These are phyloP conservation scores for Tylopilus sp. DNA, from an alignment of 768 basidiomycete species.

Conservation along the genomic window DNA sequence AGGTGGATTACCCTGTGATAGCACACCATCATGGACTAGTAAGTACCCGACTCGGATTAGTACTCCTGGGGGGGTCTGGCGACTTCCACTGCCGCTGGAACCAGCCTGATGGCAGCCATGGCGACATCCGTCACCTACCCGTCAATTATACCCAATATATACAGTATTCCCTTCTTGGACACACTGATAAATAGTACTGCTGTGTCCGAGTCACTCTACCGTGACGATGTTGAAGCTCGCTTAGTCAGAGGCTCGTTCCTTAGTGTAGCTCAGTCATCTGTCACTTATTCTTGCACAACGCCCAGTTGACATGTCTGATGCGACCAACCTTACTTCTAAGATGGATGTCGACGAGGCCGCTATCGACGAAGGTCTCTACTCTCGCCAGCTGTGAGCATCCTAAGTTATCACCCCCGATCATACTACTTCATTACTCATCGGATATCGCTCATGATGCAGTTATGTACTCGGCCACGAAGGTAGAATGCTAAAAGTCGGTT, in stretches of 20 bases:
- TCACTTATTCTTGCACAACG: conserved; percentile 1
- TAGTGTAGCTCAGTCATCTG: neutral
- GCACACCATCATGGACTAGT: too few species aligned
- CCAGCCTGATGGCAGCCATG: too few species aligned
- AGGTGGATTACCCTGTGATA: too few species aligned
- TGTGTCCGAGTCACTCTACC: too few species aligned
- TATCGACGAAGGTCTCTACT: conserved; percentile 93
- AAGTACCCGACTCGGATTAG: too few species aligned
- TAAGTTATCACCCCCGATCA: conserved; percentile 14
- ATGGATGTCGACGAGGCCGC: conserved; percentile 87
- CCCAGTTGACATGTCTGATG: conserved; percentile 33
- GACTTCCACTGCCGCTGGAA: too few species aligned
- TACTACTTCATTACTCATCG: conserved; percentile 11
- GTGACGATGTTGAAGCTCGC: too few species aligned
- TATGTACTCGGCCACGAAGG: conserved; percentile 98
- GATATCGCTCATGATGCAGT: conserved; percentile 37
- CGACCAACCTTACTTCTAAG: conserved; percentile 37
- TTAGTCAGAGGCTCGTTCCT: conserved; percentile 17
- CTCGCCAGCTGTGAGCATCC: conserved; percentile 78
- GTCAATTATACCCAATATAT: too few species aligned
- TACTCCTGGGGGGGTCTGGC: too few species aligned
- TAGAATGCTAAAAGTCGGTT: conserved; percentile 24
- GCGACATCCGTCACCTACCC: too few species aligned
- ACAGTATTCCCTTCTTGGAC: too few species aligned
- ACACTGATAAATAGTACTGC: too few species aligned